Base-by-base conservation (phyloP, 371 early-diverging fungal species). In the Lichtheimia corymbifera region DNA sequence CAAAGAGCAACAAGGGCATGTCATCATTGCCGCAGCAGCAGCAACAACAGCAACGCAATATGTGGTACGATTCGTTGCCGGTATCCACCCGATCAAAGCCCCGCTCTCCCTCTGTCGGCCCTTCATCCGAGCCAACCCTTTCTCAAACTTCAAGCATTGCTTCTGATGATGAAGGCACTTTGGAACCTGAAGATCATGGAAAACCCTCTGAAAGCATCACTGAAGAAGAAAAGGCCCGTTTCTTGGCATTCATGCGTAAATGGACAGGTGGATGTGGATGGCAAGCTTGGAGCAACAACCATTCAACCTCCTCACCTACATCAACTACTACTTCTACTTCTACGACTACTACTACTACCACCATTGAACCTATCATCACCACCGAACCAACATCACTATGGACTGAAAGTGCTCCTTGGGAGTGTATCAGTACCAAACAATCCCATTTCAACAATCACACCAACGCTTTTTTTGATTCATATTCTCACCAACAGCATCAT, bases 221-320 rank as follows among this genome's bases (percentile, higher is more conserved):
- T 17, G 74, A 79, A 50, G 74, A 76, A 62, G 79, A 79, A 53
- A 79, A 76, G 49, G 51, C 62, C n/a, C 72, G 76, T 3, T 79
- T 79, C 60, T 55, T 79, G 40, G 67, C 71, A n/a, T 79, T 79
- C 53, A 68, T 79, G 56, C 76, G 76, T 41, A 65, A 42, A 12
- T 79, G 79, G 79, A 76, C 79, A 24, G 76, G 79, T 57, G 73
- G 75, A 41, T 75, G 64, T 47, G 47, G 47, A n/a, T 47, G 47
- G 47, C 47, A 47, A 47, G 47, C 47, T 47, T 47, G 47, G 47
- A 15, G 45, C 45, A 47, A 17, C 18, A 47, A 22, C 22, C 22
- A 22, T 22, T 2, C 22, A 1, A 35, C 35, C 35, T 5, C 28
- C 28, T 4, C 4, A 5, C 28, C 18, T 45, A n/a, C 44, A 43